Conservation (phyloP, 352 stramenopile species). For the Globisporangium sylvaticum region DNA sequence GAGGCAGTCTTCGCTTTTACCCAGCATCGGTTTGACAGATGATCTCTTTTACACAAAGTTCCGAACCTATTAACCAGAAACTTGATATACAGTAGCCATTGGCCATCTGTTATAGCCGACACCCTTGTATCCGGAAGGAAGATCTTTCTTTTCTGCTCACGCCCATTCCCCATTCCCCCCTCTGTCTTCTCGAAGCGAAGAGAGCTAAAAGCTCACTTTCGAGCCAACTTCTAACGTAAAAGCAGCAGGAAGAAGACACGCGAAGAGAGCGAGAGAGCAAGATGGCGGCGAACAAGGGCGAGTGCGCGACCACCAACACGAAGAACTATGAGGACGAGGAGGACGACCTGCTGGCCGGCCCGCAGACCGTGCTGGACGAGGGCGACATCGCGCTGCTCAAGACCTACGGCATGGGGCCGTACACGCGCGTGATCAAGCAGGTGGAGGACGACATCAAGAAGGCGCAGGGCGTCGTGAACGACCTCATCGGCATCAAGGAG, state of each 20-base stretch:
- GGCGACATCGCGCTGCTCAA: constrained; percentile 99
- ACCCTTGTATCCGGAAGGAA: too few species aligned
- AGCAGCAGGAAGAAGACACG: not conserved
- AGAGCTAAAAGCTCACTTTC: too few species aligned
- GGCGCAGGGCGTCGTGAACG: constrained; percentile 90
- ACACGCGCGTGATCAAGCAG: constrained; percentile 95
- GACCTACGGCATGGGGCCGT: constrained; percentile 97
- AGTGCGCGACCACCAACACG: constrained; percentile 95
- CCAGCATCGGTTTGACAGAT: too few species aligned
- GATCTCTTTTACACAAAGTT: too few species aligned
- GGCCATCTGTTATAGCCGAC: too few species aligned
- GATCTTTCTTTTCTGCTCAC: too few species aligned
- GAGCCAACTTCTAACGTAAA: too few species aligned
- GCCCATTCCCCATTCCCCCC: too few species aligned
- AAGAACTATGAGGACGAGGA: constrained; percentile 95
- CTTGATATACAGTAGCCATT: too few species aligned
- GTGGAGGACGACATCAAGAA: constrained; percentile 99
- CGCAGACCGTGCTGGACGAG: constrained; percentile 86
- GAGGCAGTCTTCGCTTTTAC: too few species aligned
- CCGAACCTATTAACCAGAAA: too few species aligned
- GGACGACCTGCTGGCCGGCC: constrained; percentile 77
- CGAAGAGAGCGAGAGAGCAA: not conserved
- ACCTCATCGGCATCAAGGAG: constrained; percentile 97
- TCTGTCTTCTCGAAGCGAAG: too few species aligned
- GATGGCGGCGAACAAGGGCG: constrained; percentile 43